phyloP scores from a whole-genome alignment of 2,329 filamentous ascomycete species.

The Pseudogymnoascus verrucosus region DNA sequence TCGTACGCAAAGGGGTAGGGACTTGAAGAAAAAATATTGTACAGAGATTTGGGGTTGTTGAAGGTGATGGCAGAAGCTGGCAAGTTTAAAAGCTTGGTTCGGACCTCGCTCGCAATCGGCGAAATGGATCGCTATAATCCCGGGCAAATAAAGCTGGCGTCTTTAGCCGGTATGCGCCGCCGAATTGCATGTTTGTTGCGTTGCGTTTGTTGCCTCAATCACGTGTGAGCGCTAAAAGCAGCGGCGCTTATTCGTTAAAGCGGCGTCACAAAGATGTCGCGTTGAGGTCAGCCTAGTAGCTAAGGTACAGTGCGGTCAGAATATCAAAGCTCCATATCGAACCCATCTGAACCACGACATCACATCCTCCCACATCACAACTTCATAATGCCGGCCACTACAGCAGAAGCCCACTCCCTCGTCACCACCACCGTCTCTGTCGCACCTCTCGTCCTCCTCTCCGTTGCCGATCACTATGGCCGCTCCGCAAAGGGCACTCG shows the following conservation, averaged over 20 bases:
- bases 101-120: constrained; percentile 6
- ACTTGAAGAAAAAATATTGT: constrained; percentile 20
- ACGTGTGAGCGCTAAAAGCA: background rate
- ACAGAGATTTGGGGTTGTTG: constrained; percentile 12
- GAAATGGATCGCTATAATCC: constrained; percentile 6
- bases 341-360: constrained; percentile 6
- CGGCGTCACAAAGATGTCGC: background rate
- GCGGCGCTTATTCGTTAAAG: constrained; percentile 6
- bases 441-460: constrained; percentile 94
- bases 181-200: background rate
- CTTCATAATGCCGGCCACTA: constrained; percentile 81
- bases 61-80: constrained; percentile 13
- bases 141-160: constrained; percentile 6
- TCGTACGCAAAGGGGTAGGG: constrained; percentile 2
- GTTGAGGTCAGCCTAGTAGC: constrained; percentile 8
- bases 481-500: constrained; percentile 80
- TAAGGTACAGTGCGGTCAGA: background rate
- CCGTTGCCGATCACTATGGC: constrained; percentile 96
- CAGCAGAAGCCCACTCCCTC: constrained; percentile 90
- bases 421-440: constrained; percentile 94
- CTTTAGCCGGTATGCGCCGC: constrained; percentile 8
- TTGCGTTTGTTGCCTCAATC: background rate
- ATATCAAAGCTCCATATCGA: constrained; percentile 9
- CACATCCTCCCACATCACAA: constrained; percentile 10
- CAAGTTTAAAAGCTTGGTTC: constrained; percentile 11